These are phyloP conservation scores for Cryphonectria radicalis DNA, from an alignment of 2,329 filamentous ascomycete species.

Conservation along the genomic window DNA sequence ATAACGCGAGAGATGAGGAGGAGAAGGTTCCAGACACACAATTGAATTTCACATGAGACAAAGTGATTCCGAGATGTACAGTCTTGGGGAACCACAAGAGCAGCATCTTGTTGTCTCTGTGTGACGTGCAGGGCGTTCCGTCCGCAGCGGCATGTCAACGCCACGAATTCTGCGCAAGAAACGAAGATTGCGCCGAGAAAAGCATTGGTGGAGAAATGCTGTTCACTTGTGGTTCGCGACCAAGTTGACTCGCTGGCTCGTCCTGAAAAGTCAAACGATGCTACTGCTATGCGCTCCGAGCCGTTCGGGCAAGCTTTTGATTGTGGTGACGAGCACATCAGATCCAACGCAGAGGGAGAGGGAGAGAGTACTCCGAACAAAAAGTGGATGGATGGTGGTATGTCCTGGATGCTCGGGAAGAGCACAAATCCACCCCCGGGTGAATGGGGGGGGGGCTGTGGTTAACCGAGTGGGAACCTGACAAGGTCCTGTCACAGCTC, in stretches of 20 bases:
- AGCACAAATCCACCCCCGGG: not conserved
- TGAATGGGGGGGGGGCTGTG: not conserved
- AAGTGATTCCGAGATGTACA: conserved; percentile 4
- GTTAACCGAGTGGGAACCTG: not conserved
- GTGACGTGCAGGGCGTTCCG: conserved; percentile 18
- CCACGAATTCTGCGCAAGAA: conserved; percentile 1
- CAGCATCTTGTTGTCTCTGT: conserved; percentile 13
- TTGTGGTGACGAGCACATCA: not conserved
- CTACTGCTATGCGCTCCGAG: conserved; percentile 18
- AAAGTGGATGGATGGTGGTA: not conserved
- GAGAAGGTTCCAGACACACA: not conserved
- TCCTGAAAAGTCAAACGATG: not conserved
- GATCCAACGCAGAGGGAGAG: not conserved
- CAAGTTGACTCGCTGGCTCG: not conserved
- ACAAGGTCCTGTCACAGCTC: conserved; percentile 11
- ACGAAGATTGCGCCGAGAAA: conserved; percentile 1
- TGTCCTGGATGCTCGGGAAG: not conserved
- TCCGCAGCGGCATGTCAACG: conserved; percentile 17
- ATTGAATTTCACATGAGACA: not conserved
- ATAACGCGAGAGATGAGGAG: not conserved
- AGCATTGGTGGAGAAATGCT: conserved; percentile 27
- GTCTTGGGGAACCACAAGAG: conserved; percentile 19
- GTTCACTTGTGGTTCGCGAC: not conserved
- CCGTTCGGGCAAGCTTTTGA: not conserved
- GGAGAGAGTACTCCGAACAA: not conserved